Conservation (phyloP, 2,329 filamentous ascomycete genomes). For the Achaetomium macrosporum region DNA sequence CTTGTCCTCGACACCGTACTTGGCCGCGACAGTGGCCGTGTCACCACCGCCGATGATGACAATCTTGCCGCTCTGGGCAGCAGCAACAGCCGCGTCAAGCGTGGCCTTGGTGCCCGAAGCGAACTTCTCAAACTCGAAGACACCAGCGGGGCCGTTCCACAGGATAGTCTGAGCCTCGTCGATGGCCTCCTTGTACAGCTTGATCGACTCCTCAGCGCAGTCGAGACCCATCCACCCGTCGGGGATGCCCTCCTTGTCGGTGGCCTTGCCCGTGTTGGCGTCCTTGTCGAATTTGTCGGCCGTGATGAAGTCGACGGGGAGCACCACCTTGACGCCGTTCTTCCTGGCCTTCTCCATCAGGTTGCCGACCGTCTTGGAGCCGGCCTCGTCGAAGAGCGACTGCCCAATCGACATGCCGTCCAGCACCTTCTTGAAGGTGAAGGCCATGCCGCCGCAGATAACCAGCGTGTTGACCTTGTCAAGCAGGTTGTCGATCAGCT, state of each 20-base stretch:
- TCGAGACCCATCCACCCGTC: conserved; percentile 98
- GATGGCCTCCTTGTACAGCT: conserved; percentile 85
- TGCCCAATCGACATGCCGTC: conserved; percentile 83
- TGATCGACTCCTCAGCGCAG: conserved; percentile 80
- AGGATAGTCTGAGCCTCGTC: conserved; percentile 89
- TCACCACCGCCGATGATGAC: conserved; percentile 99
- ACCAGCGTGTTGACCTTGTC: conserved; percentile 97
- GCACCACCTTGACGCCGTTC: conserved; percentile 90
- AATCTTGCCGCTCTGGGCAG: conserved; percentile 77
- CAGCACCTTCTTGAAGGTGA: conserved; percentile 99
- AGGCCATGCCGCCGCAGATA: conserved; percentile 96
- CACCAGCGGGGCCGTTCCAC: conserved; percentile 96
- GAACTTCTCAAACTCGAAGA: conserved; percentile 96
- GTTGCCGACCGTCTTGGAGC: conserved; percentile 81
- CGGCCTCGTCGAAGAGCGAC: conserved; percentile 89
- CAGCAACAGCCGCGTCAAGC: conserved; percentile 79
- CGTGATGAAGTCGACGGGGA: conserved; percentile 92
- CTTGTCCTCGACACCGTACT: conserved; percentile 94
- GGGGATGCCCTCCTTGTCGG: conserved; percentile 82
- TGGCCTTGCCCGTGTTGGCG: conserved; percentile 73
- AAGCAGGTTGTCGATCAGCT: conserved; percentile 97
- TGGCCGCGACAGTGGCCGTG: conserved; percentile 94
- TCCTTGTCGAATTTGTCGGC: conserved; percentile 91
- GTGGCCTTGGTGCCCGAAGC: conserved; percentile 87
- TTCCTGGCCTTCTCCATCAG: conserved; percentile 94